Evolutionary conservation across 2,329 filamentous ascomycete genomes (phyloP), one percentile per base, ranked within the genome.

Genomic region (Fusarium nodosum): DNA sequence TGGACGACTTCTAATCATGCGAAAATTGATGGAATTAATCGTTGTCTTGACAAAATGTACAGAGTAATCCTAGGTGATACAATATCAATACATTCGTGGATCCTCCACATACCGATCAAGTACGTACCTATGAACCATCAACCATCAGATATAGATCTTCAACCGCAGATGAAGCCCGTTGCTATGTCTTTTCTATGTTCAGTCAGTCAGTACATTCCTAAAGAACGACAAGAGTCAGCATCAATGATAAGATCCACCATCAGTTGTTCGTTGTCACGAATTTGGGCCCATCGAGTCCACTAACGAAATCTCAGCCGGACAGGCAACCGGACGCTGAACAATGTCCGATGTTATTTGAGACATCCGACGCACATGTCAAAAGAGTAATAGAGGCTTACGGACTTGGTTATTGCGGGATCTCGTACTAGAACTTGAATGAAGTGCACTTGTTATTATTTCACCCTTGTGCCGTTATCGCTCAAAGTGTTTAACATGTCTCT

Each of bases 241-340:
- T 55, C 61, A 54, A 65, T 47, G 54, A 41, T 33, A 22, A 26
- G 47, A 48, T 51, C 54, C 61, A 53, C 51, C 18, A 53, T 7
- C 47, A 48, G 61, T 38, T 39, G 51, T 44, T 22, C 22, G 38
- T 39, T 63, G 56, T 58, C 53, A 65, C 44, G 56, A 33, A 26
- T 66, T 48, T 28, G 24, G 33, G 33, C 15, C 28, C 24, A 13
- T 34, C n/a, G 18, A 55, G 56, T 42, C 61, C 66, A 64, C 68
- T 51, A 72, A 66, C 56, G 33, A 69, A 69, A 54, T 52, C 54
- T 57, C 69, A 64, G 56, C 48, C 57, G 42, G 33, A 59, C 65
- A 72, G 45, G 71, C 66, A 51, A 39, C 48, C 24, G 6, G 33
- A n/a, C 34, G 18, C 26, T 51, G 48, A 51, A 51, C 24, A 20